Conservation (phyloP, 805 yeast species). For the Starmerella vaccinii region DNA sequence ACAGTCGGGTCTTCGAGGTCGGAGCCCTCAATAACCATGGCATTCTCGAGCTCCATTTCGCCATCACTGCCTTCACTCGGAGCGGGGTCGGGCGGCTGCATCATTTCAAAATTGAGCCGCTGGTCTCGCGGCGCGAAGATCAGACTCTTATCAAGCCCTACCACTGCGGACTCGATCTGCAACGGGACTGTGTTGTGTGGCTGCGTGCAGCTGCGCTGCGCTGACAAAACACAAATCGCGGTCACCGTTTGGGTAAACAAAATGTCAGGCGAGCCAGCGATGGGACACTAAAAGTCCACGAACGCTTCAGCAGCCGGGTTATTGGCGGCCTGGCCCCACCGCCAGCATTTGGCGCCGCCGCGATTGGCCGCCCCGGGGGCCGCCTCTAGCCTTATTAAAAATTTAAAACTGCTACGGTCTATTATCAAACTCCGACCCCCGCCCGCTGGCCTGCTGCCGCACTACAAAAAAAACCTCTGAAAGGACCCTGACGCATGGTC, state of each 20-base stretch:
- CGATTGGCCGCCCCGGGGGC: too few relatives aligned
- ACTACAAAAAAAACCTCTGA: background rate
- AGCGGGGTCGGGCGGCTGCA: conserved; percentile 11
- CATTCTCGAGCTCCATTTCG: conserved; percentile 20
- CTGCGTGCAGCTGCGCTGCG: conserved; percentile 7
- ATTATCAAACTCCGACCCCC: too few relatives aligned
- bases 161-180: conserved; percentile 5
- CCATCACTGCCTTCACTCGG: conserved; percentile 19
- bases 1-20: conserved; percentile 18
- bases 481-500: background rate
- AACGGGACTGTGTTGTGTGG: conserved; percentile 2
- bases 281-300: background rate
- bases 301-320: too few relatives aligned
- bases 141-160: conserved; percentile 2
- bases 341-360: too few relatives aligned
- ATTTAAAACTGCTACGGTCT: too few relatives aligned
- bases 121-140: conserved; percentile 2
- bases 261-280: background rate
- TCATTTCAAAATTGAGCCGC: conserved; percentile 2
- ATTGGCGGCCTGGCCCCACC: too few relatives aligned
- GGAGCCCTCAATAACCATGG: conserved; percentile 26
- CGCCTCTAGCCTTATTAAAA: too few relatives aligned
- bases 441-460: too few relatives aligned
- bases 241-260: conserved; percentile 1
- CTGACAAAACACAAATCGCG: conserved; percentile 1